Conservation (phyloP, 2,329 filamentous ascomycete species). For the Aspergillus sp. region DNA sequence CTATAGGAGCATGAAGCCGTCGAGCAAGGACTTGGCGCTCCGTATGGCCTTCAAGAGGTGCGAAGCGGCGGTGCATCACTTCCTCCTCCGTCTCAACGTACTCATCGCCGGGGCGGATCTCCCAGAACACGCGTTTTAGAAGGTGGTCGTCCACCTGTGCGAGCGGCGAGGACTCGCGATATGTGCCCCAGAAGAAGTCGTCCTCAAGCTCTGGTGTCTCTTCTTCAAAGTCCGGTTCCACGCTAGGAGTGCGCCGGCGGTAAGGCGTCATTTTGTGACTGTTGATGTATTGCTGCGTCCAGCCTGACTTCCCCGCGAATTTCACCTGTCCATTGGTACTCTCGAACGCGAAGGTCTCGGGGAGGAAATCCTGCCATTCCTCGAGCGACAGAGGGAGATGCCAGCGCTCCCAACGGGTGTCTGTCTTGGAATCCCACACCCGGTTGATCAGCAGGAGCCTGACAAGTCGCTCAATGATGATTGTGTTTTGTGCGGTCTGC, state of each 20-base stretch:
- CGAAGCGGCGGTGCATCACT: neutral
- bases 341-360: slow-evolving; percentile 27
- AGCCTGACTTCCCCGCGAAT: slow-evolving; percentile 21
- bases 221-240: slow-evolving; percentile 6
- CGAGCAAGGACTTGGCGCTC: neutral
- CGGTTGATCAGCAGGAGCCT: slow-evolving; percentile 13
- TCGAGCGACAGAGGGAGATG: slow-evolving; percentile 37
- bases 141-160: slow-evolving; percentile 6
- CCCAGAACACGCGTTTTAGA: slow-evolving; percentile 11
- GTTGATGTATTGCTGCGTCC: slow-evolving; percentile 9
- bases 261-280: slow-evolving; percentile 13
- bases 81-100: neutral
- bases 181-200: slow-evolving; percentile 15
- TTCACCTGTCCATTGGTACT: slow-evolving; percentile 32
- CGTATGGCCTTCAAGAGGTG: neutral
- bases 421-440: slow-evolving; percentile 10
- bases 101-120: neutral
- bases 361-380: slow-evolving; percentile 42
- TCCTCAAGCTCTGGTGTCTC: slow-evolving; percentile 17
- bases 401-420: slow-evolving; percentile 21
- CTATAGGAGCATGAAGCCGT: neutral
- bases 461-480: slow-evolving; percentile 15
- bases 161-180: slow-evolving; percentile 2
- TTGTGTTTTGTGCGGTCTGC: slow-evolving; percentile 20
- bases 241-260: slow-evolving; percentile 8